Evolutionary conservation across 2,329 filamentous ascomycete genomes (phyloP), one percentile per base, ranked within the genome.

Genomic region (Aspergillus thermomutatus): DNA sequence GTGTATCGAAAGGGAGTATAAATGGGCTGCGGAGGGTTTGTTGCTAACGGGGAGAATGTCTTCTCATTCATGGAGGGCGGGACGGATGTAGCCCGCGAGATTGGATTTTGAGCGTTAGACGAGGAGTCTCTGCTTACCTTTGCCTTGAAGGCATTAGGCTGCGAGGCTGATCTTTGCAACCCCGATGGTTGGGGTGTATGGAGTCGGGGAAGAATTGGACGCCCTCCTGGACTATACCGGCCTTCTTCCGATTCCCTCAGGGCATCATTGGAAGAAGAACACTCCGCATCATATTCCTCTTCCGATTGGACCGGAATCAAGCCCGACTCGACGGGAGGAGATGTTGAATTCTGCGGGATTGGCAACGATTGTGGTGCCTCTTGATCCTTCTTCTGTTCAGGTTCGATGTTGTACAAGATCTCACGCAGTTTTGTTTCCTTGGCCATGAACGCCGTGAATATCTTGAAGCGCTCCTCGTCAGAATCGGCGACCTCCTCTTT

Each of bases 151-250:
- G 49, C 52, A 40, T 47, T 25, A 7, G 69, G 64, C 41, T 69
- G 67, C 3, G 71, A 67, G 31, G 63, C 60, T 25, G 70, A 68
- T 45, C 70, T 60, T 27, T 68, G 63, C 31, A 69, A 53, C 4
- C 57, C 52, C 27, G 63, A 55, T 10, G 58, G 55, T 10, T 52
- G 52, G 34, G 63, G 63, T 7, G 63, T 64, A 41, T 64, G 54
- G 28, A 66, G 60, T 28, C 66, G 66, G 58, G 65, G 61, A 19
- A 80, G 58, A 10, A 80, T 74, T 9, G 82, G 82, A 31, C 82
- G 72, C 7, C 82, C 82, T 23, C 82, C 82, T 21, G 82, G 80
- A 58, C 81, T 84, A 58, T 83, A 83, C 41, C 75, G 70, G 43
- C 70, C 66, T 57, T 70, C 72, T 56, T 70, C 69, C 14, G 43